Conservation (phyloP, 306 rosid genomes). For the Alnus glutinosa region DNA sequence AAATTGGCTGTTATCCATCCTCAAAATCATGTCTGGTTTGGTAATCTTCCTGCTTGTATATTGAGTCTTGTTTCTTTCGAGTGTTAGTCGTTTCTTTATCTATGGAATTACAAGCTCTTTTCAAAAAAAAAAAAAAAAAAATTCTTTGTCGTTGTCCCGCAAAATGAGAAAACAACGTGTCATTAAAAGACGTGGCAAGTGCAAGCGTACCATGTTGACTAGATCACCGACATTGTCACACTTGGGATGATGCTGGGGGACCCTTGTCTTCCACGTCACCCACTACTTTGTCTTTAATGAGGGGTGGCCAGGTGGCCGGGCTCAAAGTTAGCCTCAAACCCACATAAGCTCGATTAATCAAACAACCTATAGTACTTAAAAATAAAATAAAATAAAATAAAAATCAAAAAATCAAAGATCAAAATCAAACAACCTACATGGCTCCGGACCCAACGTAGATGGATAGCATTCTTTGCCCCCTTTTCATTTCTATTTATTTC, state of each 20-base stretch:
- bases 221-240: not conserved
- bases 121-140: too few relatives aligned
- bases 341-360: not conserved
- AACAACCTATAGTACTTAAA: too few relatives aligned
- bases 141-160: too few relatives aligned
- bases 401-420: too few relatives aligned
- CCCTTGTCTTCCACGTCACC: slow-evolving; percentile 6
- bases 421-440: not conserved
- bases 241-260: not conserved
- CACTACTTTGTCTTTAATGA: slow-evolving; percentile 9
- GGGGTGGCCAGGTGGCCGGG: not conserved
- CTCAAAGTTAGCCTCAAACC: not conserved
- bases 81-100: too few relatives aligned
- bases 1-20: too few relatives aligned
- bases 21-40: too few relatives aligned
- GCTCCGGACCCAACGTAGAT: not conserved
- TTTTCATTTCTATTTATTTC: not conserved
- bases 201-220: slow-evolving; percentile 17
- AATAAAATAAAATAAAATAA: too few relatives aligned
- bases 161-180: too few relatives aligned
- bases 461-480: not conserved
- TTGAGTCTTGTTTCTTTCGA: too few relatives aligned
- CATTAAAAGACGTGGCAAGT: slow-evolving; percentile 10
- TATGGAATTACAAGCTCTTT: too few relatives aligned
- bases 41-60: too few relatives aligned